A percentile compares a stretch with the other conserved stretches of the same genome.
Evolutionary conservation across 805 yeast species (phyloP).

Genomic region (Zygoascus ofunaensis): DNA sequence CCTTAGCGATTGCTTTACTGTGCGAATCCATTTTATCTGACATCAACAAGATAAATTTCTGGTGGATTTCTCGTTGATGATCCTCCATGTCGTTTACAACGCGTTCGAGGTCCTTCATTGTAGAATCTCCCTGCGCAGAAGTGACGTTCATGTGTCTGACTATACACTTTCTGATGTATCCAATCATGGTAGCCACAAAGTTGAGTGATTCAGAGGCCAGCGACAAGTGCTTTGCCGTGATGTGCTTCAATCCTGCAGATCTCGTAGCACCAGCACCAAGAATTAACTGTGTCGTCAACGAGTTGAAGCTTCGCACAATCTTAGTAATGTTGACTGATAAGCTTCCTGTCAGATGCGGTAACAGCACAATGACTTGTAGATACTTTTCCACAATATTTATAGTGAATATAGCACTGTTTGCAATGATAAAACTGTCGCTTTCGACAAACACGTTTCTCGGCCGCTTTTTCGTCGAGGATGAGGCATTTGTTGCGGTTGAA

Average conservation of each 20-base stretch:
- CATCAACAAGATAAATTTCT: constrained; percentile 63
- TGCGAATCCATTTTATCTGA: constrained; percentile 49
- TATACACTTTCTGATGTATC: constrained; percentile 28
- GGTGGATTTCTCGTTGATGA: constrained; percentile 54
- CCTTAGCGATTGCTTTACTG: constrained; percentile 37
- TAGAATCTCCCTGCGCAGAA: constrained; percentile 17
- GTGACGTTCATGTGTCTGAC: constrained; percentile 22
- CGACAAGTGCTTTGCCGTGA: constrained; percentile 63
- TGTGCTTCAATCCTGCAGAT: constrained; percentile 65
- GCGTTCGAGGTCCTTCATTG: constrained; percentile 31
- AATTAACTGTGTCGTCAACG: constrained; percentile 49
- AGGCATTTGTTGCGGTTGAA: background rate
- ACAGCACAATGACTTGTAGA: constrained; percentile 45
- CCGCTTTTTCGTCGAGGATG: constrained; percentile 8
- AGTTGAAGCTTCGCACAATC: constrained; percentile 43
- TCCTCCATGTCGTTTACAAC: constrained; percentile 39
- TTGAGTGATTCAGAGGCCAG: constrained; percentile 59
- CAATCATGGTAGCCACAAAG: constrained; percentile 34
- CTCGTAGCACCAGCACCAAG: constrained; percentile 68
- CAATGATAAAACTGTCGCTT: constrained; percentile 49
- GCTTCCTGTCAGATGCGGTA: constrained; percentile 36
- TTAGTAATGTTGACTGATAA: constrained; percentile 30
- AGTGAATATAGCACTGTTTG: constrained; percentile 38
- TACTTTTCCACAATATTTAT: constrained; percentile 41
- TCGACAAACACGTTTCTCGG: constrained; percentile 35